A percentile compares a stretch with the other conserved stretches of the same genome.
Conservation (phyloP, 202 grass and related monocot genomes). For the Tripidium arundinaceum region DNA sequence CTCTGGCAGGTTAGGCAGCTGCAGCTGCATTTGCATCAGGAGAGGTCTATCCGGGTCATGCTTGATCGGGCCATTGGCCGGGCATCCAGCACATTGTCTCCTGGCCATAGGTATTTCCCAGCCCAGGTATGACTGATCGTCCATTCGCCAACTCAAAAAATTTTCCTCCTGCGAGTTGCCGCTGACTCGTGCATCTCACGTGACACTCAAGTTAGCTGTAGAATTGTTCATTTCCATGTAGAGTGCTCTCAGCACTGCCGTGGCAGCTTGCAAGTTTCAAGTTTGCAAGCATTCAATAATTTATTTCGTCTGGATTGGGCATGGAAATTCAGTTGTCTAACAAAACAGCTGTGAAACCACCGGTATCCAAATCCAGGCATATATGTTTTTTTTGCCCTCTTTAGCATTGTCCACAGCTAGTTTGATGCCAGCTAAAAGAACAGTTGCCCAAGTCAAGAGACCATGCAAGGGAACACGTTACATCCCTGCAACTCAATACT, state of each 20-base stretch:
- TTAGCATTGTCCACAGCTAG: neutral
- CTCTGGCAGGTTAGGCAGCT: constrained; percentile 68
- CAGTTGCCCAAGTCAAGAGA: neutral
- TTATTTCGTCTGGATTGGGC: neutral
- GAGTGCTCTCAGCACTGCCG: neutral
- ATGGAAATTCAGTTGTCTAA: neutral
- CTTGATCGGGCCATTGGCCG: constrained; percentile 86
- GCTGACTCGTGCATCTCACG: neutral
- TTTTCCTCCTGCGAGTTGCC: neutral
- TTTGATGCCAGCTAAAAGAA: neutral
- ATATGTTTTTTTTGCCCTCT: neutral
- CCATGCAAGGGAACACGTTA: neutral
- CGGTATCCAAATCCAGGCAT: neutral
- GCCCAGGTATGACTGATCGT: constrained; percentile 47
- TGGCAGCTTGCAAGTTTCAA: neutral
- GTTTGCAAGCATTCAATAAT: neutral
- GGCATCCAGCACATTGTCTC: constrained; percentile 81
- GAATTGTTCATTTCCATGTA: neutral
- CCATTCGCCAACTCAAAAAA: neutral
- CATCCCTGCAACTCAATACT: neutral
- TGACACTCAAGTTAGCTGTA: neutral
- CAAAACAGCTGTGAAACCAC: neutral
- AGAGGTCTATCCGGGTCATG: constrained; percentile 73
- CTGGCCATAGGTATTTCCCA: constrained; percentile 78
- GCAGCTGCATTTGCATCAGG: constrained; percentile 84